A percentile compares a stretch with the other conserved stretches of the same genome.
These are phyloP conservation scores for Phytophthora hibernalis DNA, from an alignment of 352 stramenopile genomes.

Conservation along the genomic window DNA sequence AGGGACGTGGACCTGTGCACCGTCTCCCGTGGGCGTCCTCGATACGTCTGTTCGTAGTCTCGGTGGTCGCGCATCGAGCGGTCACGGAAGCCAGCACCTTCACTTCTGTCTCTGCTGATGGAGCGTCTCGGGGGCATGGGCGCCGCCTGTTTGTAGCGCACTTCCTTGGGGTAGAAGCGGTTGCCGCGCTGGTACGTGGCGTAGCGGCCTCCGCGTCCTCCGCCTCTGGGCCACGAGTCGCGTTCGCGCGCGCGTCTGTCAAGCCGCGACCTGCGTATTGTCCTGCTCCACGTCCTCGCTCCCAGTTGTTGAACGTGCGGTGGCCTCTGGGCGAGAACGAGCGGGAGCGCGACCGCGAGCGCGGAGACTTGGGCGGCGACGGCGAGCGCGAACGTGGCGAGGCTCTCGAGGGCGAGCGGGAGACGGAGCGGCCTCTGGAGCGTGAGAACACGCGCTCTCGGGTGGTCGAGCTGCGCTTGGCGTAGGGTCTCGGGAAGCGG, in stretches of 20 bases:
- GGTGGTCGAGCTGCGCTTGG: conserved; percentile 38
- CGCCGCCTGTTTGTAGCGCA: conserved; percentile 35
- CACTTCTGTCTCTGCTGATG: conserved; percentile 52
- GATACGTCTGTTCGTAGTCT: conserved; percentile 39
- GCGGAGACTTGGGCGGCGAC: conserved; percentile 30
- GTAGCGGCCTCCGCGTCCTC: conserved; percentile 34
- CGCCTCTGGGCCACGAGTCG: conserved; percentile 41
- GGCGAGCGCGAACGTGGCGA: conserved; percentile 37
- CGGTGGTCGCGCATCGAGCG: conserved; percentile 42
- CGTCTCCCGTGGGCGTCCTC: conserved; percentile 12
- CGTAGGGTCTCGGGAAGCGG: conserved; percentile 22
- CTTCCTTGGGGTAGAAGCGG: conserved; percentile 56
- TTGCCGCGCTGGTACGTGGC: conserved; percentile 32
- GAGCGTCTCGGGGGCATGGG: conserved; percentile 42
- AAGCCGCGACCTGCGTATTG: conserved; percentile 39
- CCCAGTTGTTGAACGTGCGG: conserved; percentile 53
- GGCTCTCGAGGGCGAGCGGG: conserved; percentile 53
- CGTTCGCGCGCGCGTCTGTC: conserved; percentile 44
- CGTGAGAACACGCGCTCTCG: conserved; percentile 49
- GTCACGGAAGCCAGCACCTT: conserved; percentile 45
- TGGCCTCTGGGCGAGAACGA: conserved; percentile 67
- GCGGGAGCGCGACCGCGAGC: conserved; percentile 61
- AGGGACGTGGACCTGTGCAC: conserved; percentile 38
- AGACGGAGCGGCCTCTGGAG: conserved; percentile 57
- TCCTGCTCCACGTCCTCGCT: conserved; percentile 35